Evolutionary conservation across 2,329 filamentous ascomycete species (phyloP).

Genomic region (Fusarium nematophilum): DNA sequence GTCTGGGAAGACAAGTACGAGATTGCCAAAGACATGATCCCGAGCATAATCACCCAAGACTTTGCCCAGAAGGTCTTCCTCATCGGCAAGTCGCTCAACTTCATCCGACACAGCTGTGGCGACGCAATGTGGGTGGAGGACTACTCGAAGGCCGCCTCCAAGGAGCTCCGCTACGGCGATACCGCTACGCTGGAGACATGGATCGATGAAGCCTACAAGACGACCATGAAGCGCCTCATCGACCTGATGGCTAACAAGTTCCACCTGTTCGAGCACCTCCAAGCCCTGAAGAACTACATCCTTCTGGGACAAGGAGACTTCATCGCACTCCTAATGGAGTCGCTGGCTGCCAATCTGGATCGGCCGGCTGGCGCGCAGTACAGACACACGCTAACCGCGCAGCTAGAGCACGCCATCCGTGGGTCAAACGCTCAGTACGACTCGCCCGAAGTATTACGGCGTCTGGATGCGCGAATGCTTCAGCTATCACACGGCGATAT

Average conservation of each 20-base stretch:
- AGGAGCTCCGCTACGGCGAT: slow-evolving; percentile 91
- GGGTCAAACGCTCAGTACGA: slow-evolving; percentile 98
- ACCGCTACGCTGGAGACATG: slow-evolving; percentile 90
- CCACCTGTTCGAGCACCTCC: slow-evolving; percentile 90
- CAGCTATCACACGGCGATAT: slow-evolving; percentile 97
- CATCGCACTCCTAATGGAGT: slow-evolving; percentile 97
- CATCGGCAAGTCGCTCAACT: slow-evolving; percentile 97
- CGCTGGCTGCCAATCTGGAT: slow-evolving; percentile 90
- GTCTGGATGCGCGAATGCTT: slow-evolving; percentile 97
- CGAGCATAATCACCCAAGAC: slow-evolving; percentile 90
- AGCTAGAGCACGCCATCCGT: slow-evolving; percentile 95
- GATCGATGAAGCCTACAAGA: slow-evolving; percentile 97
- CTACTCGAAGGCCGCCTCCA: slow-evolving; percentile 92
- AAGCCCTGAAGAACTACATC: slow-evolving; percentile 93
- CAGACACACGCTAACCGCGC: slow-evolving; percentile 95
- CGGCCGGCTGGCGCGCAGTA: slow-evolving; percentile 97
- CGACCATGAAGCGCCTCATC: slow-evolving; percentile 95
- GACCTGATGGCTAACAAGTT: slow-evolving; percentile 96
- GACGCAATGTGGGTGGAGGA: slow-evolving; percentile 96
- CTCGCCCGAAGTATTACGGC: slow-evolving; percentile 87
- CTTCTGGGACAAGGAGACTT: slow-evolving; percentile 96
- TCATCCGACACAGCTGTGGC: slow-evolving; percentile 94
- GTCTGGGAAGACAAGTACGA: slow-evolving; percentile 99
- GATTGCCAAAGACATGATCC: slow-evolving; percentile 85
- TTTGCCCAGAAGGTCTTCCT: slow-evolving; percentile 97